Base-by-base conservation (phyloP, 352 stramenopile species). In the Plasmopara viticola region DNA sequence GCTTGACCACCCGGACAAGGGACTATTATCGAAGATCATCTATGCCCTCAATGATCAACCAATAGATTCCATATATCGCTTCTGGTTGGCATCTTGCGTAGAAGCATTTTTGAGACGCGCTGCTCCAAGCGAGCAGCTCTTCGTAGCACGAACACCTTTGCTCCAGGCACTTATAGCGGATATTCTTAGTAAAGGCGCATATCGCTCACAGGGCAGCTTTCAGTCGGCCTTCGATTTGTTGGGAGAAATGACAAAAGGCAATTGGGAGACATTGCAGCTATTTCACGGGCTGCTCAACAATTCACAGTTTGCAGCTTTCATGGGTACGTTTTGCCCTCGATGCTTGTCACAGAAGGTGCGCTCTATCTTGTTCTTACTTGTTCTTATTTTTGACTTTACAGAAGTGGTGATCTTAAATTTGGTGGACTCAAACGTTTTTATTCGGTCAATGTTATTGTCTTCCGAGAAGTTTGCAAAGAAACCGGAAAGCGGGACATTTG, bases 401-500 rank as follows among this genome's bases (percentile, higher is more conserved):
- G 83, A 90, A 68, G 85, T 97, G 37, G 87, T 97, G 46, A 87
- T 96, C 44, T 69, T 87, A 20, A 97, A 98, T 65, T 66, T 98
- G 10, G 88, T 98, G 18, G 94, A 98, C 65, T 97, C 88, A 31
- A 98, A 98, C 56, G 94, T 98, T 39, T 98, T 98, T 56, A 85
- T 98, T 44, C 85, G 94, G 13, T 96, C 91, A 31, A 88, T 97
- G 68, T 62, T 96, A 8, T 53, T 95, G 9, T 93, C 83, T 10
- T 74, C 75, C 0, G 81, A 90, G 43, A 84, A 88, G 56, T 87
- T 90, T 50, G 66, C 70, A 0, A 72, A 78, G 33, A 43, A 71
- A 12, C 52, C 73, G 8, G 52, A 51, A 38, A 56, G 45, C 7
- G 68, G 65, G 2, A 79, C 58, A 1, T 76, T 79, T 47, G 73